Base-by-base conservation (phyloP, 352 stramenopile species). In the Phytopythium aichiense region DNA sequence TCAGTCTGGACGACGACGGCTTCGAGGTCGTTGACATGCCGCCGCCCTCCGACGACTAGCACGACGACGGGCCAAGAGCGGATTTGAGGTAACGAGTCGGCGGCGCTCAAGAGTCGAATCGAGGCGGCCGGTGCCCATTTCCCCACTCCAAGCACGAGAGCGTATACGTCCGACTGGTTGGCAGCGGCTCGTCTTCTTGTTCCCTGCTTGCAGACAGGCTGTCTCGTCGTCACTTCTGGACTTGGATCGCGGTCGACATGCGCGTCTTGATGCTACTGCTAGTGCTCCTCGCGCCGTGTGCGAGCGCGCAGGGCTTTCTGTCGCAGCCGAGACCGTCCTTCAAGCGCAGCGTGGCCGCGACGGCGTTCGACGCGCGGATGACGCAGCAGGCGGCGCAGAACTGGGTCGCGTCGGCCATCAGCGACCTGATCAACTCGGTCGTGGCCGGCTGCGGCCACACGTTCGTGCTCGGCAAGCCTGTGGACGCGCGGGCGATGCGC, bases 1-100 rank as follows among this genome's bases (percentile, higher is more conserved):
- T 92, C 65, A 79, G 73, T 73, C 69, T 94, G 22, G 86, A 92
- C 40, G 79, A 92, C 48, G 84, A 93, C 56, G 84, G 84, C 33
- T 94, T 94, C 60, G 85, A 94, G 72, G 82, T 92, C 11, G 31
- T 90, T 13, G 78, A 89, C 2, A 13, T 61, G 20, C 18, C 59
- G 1, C 56, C 42, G 33, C 40, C 54, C 15, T 35, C 62, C 23
- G 58, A 63, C 12, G 61, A 56, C 6, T 50, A 46, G 2, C 53
- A 31, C 16, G 46, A 59, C 23, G 23, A 25, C 20, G 49, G 37
- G 25, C 22, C 31, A 22, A 25, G 7, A 8, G 48, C 22, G 37
- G 40, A 13, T 18, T 46, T 0, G 7, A 4, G 28, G 28, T 42
- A 18, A 30, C 37, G 4, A 42, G 8, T 18, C 16, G 37, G 16